These are phyloP conservation scores for Vanrija sp. DNA, from an alignment of 1,284 basidiomycete species.

Conservation along the genomic window DNA sequence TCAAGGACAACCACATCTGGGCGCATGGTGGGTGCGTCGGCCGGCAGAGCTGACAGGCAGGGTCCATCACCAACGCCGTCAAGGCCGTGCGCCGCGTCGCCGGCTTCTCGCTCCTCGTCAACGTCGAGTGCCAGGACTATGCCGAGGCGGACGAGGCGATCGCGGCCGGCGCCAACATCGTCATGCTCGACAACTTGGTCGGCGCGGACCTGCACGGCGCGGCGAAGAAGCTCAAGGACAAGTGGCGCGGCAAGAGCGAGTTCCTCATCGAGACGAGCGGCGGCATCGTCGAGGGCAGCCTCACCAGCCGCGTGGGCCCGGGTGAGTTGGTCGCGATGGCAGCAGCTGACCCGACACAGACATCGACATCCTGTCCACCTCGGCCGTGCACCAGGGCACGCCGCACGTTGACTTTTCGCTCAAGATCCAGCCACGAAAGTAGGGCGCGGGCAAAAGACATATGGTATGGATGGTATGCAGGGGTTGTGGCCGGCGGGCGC, in stretches of 20 bases:
- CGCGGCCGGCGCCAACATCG: slow-evolving; percentile 88
- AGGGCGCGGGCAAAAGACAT: slow-evolving; percentile 6
- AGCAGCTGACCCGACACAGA: slow-evolving; percentile 52
- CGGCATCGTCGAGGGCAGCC: slow-evolving; percentile 78
- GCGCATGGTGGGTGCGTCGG: slow-evolving; percentile 50
- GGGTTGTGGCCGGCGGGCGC: no score
- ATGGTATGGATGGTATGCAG: not conserved
- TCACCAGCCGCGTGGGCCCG: slow-evolving; percentile 31
- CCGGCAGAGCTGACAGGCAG: slow-evolving; percentile 41
- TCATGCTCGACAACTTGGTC: slow-evolving; percentile 97
- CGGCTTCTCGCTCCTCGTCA: slow-evolving; percentile 87
- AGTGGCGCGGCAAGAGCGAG: slow-evolving; percentile 59
- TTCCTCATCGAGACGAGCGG: slow-evolving; percentile 89
- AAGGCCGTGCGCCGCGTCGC: slow-evolving; percentile 79
- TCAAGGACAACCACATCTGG: slow-evolving; percentile 99
- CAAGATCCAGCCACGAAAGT: slow-evolving; percentile 68
- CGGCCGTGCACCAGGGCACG: slow-evolving; percentile 77
- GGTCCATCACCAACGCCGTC: slow-evolving; percentile 86
- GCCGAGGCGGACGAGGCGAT: slow-evolving; percentile 94
- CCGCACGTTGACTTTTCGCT: slow-evolving; percentile 90
- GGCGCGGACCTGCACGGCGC: slow-evolving; percentile 66
- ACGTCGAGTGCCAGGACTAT: slow-evolving; percentile 88
- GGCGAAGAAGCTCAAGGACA: slow-evolving; percentile 65
- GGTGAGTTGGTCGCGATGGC: slow-evolving; percentile 16
- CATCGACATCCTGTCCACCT: slow-evolving; percentile 90